Evolutionary conservation across 1,139 yeast genomes (phyloP).

Genomic region (Arxiozyma telluris): DNA sequence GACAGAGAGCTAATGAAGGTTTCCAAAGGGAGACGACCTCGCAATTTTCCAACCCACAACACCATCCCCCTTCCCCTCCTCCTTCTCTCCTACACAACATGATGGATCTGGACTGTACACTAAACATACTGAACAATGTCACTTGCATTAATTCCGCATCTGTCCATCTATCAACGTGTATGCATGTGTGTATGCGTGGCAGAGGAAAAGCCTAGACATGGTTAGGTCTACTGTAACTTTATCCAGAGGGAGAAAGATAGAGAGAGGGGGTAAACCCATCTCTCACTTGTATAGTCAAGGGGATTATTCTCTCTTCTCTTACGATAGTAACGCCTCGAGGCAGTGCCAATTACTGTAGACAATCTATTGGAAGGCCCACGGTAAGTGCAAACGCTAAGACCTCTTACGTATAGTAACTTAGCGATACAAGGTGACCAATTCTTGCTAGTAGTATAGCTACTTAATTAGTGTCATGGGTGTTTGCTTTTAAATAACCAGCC

Average conservation of each 20-base stretch:
- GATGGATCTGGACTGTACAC: neutral
- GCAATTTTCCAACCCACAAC: too few species aligned
- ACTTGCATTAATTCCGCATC: neutral
- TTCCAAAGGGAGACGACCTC: too few species aligned
- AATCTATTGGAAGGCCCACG: neutral
- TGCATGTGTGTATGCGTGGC: neutral
- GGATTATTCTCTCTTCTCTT: neutral
- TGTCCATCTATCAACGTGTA: neutral
- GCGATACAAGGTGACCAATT: neutral
- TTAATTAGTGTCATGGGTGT: neutral
- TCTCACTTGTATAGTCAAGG: neutral
- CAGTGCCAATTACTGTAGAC: neutral
- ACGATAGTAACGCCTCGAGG: neutral
- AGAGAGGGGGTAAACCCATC: neutral
- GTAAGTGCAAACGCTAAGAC: neutral
- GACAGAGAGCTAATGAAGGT: too few species aligned
- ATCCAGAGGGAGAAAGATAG: neutral
- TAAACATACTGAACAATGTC: neutral
- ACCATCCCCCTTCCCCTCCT: too few species aligned
- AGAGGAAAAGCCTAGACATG: neutral
- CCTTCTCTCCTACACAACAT: too few species aligned
- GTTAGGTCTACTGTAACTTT: neutral
- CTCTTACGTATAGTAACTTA: neutral
- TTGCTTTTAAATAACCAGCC: neutral
- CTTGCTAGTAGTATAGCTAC: neutral